phyloP scores from a whole-genome alignment of 208 protist species.

The Endotrypanum monterogeii region DNA sequence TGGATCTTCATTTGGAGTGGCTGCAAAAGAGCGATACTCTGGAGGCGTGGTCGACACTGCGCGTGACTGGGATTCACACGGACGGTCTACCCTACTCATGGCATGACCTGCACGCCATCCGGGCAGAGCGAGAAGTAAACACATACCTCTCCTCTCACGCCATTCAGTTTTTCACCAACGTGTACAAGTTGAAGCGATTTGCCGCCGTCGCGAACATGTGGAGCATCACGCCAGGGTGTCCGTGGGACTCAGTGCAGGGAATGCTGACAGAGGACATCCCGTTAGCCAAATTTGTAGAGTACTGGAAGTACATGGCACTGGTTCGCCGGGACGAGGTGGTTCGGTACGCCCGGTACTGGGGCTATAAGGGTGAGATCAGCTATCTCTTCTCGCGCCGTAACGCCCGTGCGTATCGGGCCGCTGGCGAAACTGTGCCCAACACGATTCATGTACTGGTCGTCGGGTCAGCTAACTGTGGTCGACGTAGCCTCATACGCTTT shows the following conservation, averaged over 20 bases:
- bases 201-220: slow-evolving; percentile 56
- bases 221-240: slow-evolving; percentile 81
- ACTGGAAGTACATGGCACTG: slow-evolving; percentile 89
- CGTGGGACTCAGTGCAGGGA: slow-evolving; percentile 70
- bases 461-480: slow-evolving; percentile 52
- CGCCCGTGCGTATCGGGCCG: slow-evolving; percentile 45
- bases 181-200: slow-evolving; percentile 75
- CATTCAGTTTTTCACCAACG: slow-evolving; percentile 83
- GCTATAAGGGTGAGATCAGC: slow-evolving; percentile 80
- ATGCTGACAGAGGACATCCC: slow-evolving; percentile 50
- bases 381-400: slow-evolving; percentile 67
- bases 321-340: slow-evolving; percentile 68
- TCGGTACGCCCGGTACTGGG: slow-evolving; percentile 85
- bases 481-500: slow-evolving; percentile 52
- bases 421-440: slow-evolving; percentile 62
- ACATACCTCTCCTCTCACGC: slow-evolving; percentile 81
- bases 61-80: slow-evolving; percentile 57
- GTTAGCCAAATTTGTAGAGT: slow-evolving; percentile 78
- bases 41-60: slow-evolving; percentile 82
- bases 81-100: slow-evolving; percentile 81
- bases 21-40: slow-evolving; percentile 37
- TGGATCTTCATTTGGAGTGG: slow-evolving; percentile 41
- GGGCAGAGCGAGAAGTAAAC: slow-evolving; percentile 60
- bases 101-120: slow-evolving; percentile 73
- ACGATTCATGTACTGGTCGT: slow-evolving; percentile 75